Evolutionary conservation across 306 rosid genomes (phyloP).

Genomic region (Arachis stenosperma): DNA sequence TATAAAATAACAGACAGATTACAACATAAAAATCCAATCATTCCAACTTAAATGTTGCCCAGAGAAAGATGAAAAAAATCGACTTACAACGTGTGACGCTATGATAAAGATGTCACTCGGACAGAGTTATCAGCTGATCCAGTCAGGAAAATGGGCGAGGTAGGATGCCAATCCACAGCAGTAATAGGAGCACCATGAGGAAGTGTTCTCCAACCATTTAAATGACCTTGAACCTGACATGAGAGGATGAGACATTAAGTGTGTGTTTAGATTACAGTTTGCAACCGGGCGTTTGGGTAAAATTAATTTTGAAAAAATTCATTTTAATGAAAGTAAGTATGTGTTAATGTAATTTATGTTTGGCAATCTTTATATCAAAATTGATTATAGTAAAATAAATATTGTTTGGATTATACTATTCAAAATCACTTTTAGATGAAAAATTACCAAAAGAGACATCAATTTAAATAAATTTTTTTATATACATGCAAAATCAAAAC

Average conservation of each 20-base stretch:
- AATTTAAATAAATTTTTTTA: too few species aligned
- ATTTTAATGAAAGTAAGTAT: too few species aligned
- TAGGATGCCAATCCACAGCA: slow-evolving; percentile 97
- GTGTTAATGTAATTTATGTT: too few species aligned
- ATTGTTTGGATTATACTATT: too few species aligned
- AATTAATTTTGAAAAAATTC: too few species aligned
- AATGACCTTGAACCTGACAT: slow-evolving; percentile 69
- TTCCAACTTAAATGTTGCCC: slow-evolving; percentile 28
- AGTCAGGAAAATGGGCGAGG: slow-evolving; percentile 81
- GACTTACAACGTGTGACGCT: slow-evolving; percentile 14
- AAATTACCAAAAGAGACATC: too few species aligned
- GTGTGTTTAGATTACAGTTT: too few species aligned
- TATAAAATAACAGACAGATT: slow-evolving; percentile 2
- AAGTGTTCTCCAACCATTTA: slow-evolving; percentile 77
- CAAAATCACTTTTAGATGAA: too few species aligned
- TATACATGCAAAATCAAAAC: too few species aligned
- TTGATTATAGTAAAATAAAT: too few species aligned
- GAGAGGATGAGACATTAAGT: neutral
- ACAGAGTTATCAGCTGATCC: slow-evolving; percentile 97
- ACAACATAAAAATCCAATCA: slow-evolving; percentile 27
- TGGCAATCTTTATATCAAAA: too few species aligned
- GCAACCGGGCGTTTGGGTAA: too few species aligned
- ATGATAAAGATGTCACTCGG: slow-evolving; percentile 72
- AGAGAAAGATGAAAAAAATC: slow-evolving; percentile 28
- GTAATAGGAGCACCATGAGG: slow-evolving; percentile 82